Evolutionary conservation across 75 land plant genomes (phyloP), one percentile per base, ranked within the genome.

Genomic region (Sequoiadendron giganteum): DNA sequence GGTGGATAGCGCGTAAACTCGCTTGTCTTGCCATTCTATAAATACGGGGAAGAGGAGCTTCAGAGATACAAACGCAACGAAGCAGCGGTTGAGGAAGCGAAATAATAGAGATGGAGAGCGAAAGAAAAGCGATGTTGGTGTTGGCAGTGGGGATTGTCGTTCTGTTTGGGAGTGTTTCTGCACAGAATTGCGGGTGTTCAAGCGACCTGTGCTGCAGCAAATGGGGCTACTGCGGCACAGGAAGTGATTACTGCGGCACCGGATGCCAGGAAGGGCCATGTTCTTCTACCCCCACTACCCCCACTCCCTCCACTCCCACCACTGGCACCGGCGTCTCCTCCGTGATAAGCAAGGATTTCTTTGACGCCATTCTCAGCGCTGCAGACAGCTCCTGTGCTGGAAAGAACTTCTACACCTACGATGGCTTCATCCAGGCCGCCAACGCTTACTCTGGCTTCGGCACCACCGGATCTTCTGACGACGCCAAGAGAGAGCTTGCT

Each of bases 161-260:
- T 1, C 0, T 32, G 77, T 30, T 30, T 2, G 5, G 30, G 10
- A 32, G 3, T n/a, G 77, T 10, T 4, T 73, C 25, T 73, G 79
- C 79, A 10, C 79, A 76, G 79, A 76, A 13, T 28, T 76, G 79
- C 38, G 79, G 79, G 79, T 76, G 79, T 76, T 76, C 79, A 1
- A 76, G 79, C 25, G 79, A 28, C n/a, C 45, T 89, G n/a, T 95
- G 95, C 86, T 95, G 95, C 89, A 95, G 95, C 91, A 54, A 89
- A 78, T 93, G 25, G 21, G 95, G 95, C 30, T 95, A 83, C 82
- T 95, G 95, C 86, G 95, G 94, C 88, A 72, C 87, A 39, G 90
- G 90, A 42, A 13, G 34, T 38, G 93, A 84, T 39, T 95, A 92
- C 86, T 93, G 96, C 56, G 96, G 94, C 16, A 21, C 70, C 1